These are phyloP conservation scores for Barnettozyma vustinii DNA, from an alignment of 805 yeast species.

Conservation along the genomic window DNA sequence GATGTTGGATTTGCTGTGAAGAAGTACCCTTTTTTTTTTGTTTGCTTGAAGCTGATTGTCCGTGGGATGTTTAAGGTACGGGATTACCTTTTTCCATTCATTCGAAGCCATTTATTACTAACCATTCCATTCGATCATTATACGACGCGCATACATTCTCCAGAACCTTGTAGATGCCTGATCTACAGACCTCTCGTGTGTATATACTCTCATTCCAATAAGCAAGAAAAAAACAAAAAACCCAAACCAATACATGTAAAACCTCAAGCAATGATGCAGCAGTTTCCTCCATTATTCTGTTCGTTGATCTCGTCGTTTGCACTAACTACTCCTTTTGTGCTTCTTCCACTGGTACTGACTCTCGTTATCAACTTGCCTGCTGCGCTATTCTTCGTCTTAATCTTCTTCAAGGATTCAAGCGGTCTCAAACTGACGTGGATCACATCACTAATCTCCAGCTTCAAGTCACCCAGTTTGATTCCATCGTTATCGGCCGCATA, in stretches of 20 bases:
- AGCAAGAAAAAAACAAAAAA: too few species aligned
- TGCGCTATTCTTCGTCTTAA: neutral
- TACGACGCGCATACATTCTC: neutral
- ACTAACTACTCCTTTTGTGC: constrained; percentile 1
- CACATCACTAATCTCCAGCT: constrained; percentile 20
- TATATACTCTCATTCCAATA: neutral
- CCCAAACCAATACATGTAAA: neutral
- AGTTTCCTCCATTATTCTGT: constrained; percentile 3
- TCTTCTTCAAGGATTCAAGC: constrained; percentile 6
- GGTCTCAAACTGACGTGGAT: constrained; percentile 30
- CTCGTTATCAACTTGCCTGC: neutral
- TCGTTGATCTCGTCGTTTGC: neutral
- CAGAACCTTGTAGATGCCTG: neutral
- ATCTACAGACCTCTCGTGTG: too few species aligned
- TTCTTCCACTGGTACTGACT: neutral
- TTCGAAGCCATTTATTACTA: neutral
- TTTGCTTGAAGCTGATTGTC: neutral
- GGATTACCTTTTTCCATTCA: neutral
- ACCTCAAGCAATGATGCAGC: constrained; percentile 14
- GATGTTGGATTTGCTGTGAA: neutral
- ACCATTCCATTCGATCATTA: neutral
- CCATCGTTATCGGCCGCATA: constrained; percentile 5
- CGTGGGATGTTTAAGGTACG: neutral
- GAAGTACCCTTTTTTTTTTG: neutral
- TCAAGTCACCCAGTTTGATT: constrained; percentile 10